These are phyloP conservation scores for Kalanchoe fedtschenkoi DNA, from an alignment of 164 flowering plant species.

Conservation along the genomic window DNA sequence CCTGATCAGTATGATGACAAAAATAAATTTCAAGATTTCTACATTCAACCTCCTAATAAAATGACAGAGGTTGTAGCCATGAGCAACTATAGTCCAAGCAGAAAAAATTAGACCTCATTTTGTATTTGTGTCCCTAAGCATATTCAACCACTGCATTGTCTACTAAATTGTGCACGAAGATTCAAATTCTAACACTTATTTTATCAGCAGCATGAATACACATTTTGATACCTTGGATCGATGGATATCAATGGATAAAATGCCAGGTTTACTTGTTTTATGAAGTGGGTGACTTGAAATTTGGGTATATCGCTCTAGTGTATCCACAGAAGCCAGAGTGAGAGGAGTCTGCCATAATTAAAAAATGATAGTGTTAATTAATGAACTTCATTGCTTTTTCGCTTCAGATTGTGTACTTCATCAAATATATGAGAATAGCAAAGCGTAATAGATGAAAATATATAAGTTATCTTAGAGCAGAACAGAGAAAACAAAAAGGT, in stretches of 20 bases:
- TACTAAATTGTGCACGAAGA: no score
- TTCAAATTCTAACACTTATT: no score
- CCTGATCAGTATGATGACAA: not conserved
- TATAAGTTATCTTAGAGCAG: not conserved
- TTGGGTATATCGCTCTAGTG: slow-evolving; percentile 78
- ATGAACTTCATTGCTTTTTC: not conserved
- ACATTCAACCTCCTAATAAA: not conserved
- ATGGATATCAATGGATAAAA: slow-evolving; percentile 64
- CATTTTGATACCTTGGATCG: slow-evolving; percentile 47
- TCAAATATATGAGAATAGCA: not conserved
- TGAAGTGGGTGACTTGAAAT: slow-evolving; percentile 91
- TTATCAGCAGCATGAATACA: not conserved
- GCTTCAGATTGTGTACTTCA: not conserved
- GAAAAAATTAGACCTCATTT: no score
- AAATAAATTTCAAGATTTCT: not conserved
- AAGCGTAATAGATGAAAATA: not conserved
- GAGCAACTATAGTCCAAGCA: not conserved
- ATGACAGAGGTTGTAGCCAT: not conserved
- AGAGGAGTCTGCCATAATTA: slow-evolving; percentile 46
- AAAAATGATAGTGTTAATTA: not conserved
- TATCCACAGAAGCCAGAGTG: slow-evolving; percentile 69
- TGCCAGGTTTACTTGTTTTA: slow-evolving; percentile 90
- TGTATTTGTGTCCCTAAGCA: no score
- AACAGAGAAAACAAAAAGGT: not conserved
- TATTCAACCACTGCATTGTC: no score